Percentiles rank a stretch among this genome's conserved stretches.
These are phyloP conservation scores for Mycotypha africana DNA, from an alignment of 371 early-diverging fungal species.

Conservation along the genomic window DNA sequence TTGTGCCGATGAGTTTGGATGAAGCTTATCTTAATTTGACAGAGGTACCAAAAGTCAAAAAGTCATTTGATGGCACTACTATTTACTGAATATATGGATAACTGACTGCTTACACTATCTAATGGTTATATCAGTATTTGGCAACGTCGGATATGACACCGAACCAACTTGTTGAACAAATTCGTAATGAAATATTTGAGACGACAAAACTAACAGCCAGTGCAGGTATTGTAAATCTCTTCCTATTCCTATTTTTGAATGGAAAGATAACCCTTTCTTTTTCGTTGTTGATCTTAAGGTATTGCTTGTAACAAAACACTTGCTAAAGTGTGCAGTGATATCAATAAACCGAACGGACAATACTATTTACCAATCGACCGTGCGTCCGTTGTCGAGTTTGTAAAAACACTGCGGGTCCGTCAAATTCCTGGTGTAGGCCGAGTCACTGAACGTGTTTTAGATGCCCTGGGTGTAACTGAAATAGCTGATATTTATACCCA, in stretches of 20 bases:
- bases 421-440: constrained; percentile 44
- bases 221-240: constrained; percentile 36
- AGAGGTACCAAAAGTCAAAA: constrained; percentile 25
- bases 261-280: too few species aligned
- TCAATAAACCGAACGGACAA: constrained; percentile 70
- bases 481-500: constrained; percentile 34
- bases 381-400: constrained; percentile 22
- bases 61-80: too few species aligned
- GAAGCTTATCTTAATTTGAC: constrained; percentile 67
- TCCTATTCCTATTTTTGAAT: too few species aligned
- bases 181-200: constrained; percentile 50
- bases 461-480: constrained; percentile 27
- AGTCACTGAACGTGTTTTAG: constrained; percentile 41
- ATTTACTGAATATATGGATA: too few species aligned
- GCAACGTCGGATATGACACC: constrained; percentile 35
- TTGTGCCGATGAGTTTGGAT: constrained; percentile 53
- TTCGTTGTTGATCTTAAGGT: constrained; percentile 20
- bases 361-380: constrained; percentile 29
- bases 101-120: neutral
- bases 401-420: constrained; percentile 23
- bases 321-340: constrained; percentile 55
- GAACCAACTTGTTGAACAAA: constrained; percentile 44
- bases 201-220: constrained; percentile 55
- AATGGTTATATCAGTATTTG: too few species aligned
- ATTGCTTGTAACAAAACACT: constrained; percentile 59